A percentile compares a stretch with the other conserved stretches of the same genome.
Evolutionary conservation across 805 yeast species (phyloP).

Genomic region (Helenozyma rhizophorensis): DNA sequence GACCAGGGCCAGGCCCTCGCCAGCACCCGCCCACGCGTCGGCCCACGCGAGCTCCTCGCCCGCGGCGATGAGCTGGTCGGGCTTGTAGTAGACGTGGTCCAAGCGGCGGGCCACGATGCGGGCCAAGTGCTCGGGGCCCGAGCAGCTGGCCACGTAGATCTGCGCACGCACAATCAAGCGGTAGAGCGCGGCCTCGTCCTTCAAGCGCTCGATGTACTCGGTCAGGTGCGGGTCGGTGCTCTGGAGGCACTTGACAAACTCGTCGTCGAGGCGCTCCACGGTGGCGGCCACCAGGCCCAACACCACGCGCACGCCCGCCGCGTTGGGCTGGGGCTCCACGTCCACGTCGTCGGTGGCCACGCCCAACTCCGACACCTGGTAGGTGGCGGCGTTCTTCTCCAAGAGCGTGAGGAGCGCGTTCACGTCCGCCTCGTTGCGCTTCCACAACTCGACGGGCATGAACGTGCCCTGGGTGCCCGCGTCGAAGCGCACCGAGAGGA

Average conservation of each 20-base stretch:
- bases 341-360: constrained; percentile 66
- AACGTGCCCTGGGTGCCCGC: constrained; percentile 59
- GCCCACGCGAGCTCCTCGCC: constrained; percentile 79
- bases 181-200: constrained; percentile 79
- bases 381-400: constrained; percentile 54
- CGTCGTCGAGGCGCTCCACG: constrained; percentile 93
- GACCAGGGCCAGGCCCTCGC: constrained; percentile 20
- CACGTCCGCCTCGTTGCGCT: constrained; percentile 59
- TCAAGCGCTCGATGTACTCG: constrained; percentile 86
- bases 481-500: constrained; percentile 88
- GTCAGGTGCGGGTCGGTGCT: constrained; percentile 91
- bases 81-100: constrained; percentile 92
- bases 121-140: constrained; percentile 55
- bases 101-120: constrained; percentile 79
- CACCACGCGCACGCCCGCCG: constrained; percentile 62
- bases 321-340: constrained; percentile 56
- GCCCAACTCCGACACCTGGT: constrained; percentile 76
- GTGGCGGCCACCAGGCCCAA: constrained; percentile 82
- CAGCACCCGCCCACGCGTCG: constrained; percentile 28
- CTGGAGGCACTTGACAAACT: constrained; percentile 81
- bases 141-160: constrained; percentile 69
- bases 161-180: constrained; percentile 78
- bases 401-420: constrained; percentile 59
- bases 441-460: constrained; percentile 83
- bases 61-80: constrained; percentile 62